Conservation (phyloP, 129 eudicot genomes). For the Escallonia rubra region DNA sequence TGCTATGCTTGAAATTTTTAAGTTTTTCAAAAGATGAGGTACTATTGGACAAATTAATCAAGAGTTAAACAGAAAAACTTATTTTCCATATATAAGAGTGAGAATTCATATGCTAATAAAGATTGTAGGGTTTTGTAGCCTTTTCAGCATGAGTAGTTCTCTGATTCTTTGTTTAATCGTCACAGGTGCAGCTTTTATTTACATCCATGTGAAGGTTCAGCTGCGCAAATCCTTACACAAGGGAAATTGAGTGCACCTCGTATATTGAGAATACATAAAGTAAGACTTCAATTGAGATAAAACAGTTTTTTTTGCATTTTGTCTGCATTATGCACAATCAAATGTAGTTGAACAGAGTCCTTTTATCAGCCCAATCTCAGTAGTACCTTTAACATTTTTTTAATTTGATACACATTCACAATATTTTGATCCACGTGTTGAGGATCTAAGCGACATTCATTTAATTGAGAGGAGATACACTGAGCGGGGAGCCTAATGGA, state of each 20-base stretch:
- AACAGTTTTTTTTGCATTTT: background rate
- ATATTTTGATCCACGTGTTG: too few species aligned
- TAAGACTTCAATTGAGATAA: conserved; percentile 15
- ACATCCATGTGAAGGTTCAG: conserved; percentile 91
- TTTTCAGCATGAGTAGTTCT: background rate
- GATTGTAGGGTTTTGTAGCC: conserved; percentile 16
- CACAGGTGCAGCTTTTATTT: conserved; percentile 90
- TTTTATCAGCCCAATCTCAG: too few species aligned
- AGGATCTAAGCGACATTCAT: too few species aligned
- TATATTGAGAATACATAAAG: conserved; percentile 91
- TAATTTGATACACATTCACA: too few species aligned
- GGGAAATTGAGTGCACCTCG: conserved; percentile 98
- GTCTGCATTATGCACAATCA: background rate
- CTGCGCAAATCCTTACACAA: conserved; percentile 85
- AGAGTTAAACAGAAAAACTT: too few species aligned
- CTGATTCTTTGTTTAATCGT: conserved; percentile 14
- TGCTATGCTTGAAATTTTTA: too few species aligned
- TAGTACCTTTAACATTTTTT: too few species aligned
- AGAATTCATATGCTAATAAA: background rate
- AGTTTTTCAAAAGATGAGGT: too few species aligned
- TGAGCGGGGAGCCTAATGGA: too few species aligned
- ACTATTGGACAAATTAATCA: too few species aligned
- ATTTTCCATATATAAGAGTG: background rate
- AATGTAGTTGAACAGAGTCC: too few species aligned
- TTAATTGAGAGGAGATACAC: too few species aligned